Conservation (phyloP, 129 eudicot genomes). For the Pittosporum tobira region DNA sequence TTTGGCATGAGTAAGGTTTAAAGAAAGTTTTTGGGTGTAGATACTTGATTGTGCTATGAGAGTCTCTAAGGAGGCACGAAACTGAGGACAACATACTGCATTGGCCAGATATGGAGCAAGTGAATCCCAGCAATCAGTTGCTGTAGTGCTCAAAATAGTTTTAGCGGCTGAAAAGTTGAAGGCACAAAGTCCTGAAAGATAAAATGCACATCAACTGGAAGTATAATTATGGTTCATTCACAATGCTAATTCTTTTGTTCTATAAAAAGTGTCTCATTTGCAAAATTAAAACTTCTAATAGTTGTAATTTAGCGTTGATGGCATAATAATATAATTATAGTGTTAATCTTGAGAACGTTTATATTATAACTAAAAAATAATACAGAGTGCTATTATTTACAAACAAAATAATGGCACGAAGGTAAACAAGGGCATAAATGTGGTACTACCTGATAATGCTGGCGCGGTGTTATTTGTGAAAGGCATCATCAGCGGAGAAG, state of each 20-base stretch:
- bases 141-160: conserved; percentile 33
- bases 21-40: conserved; percentile 17
- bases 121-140: conserved; percentile 57
- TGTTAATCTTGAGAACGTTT: no score
- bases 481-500: conserved; percentile 54
- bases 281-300: background rate
- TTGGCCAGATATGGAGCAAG: conserved; percentile 62
- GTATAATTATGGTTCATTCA: no score
- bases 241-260: no score
- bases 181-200: conserved; percentile 42
- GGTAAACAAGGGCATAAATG: background rate
- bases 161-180: conserved; percentile 41
- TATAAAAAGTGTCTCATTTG: background rate
- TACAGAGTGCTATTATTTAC: no score
- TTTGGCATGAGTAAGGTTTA: conserved; percentile 28
- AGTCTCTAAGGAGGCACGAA: conserved; percentile 40
- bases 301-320: no score
- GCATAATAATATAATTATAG: no score
- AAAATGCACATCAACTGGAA: background rate
- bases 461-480: conserved; percentile 35
- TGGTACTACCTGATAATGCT: conserved; percentile 47
- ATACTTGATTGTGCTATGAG: conserved; percentile 46
- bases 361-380: no score
- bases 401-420: background rate
- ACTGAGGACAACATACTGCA: conserved; percentile 67